Evolutionary conservation across 2,329 filamentous ascomycete genomes (phyloP), one percentile per base, ranked within the genome.

Genomic region (Ilyonectria mors-panacis): DNA sequence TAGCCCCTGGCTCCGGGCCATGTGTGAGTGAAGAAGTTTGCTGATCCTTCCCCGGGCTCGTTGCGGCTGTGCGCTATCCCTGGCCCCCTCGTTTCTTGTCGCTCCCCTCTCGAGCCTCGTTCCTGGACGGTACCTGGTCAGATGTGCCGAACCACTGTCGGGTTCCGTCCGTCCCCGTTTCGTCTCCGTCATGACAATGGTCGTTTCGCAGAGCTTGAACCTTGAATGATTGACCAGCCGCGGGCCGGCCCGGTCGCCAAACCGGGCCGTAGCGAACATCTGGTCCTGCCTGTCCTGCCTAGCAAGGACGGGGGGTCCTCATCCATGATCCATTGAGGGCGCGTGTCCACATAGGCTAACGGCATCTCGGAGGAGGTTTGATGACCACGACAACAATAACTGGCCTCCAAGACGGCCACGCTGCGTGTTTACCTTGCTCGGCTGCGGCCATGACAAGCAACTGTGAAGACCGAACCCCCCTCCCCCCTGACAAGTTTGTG

Each of bases 171-270:
- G 39, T n/a, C 39, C n/a, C 39, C 39, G 39, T n/a, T 17, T 50
- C 55, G 42, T 63, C 19, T 21, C 39, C 39, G 62, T 57, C 55
- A 58, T 47, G 17, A 28, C n/a, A 26, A 21, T 47, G 66, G 57
- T 54, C 33, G 33, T 54, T 55, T 50, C 47, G 50, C 47, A 30
- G 44, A 58, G 58, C 50, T 59, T 53, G 48, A 67, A 44, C 48
- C 55, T 60, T 70, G 66, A 60, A 66, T 68, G 57, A 65, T 66
- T 59, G 60, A 53, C 62, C 57, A 67, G 65, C 69, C 70, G 70
- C 73, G 74, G 74, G 66, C 74, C 74, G 73, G 73, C 30, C 74
- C 71, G 73, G 74, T 65, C 71, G 58, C 63, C 60, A 63, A 66
- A 67, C 72, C 74, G 71, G 74, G 65, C 74, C 74, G 72, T 69